Conservation (phyloP, 768 basidiomycete genomes). For the Tylopilus felleus region DNA sequence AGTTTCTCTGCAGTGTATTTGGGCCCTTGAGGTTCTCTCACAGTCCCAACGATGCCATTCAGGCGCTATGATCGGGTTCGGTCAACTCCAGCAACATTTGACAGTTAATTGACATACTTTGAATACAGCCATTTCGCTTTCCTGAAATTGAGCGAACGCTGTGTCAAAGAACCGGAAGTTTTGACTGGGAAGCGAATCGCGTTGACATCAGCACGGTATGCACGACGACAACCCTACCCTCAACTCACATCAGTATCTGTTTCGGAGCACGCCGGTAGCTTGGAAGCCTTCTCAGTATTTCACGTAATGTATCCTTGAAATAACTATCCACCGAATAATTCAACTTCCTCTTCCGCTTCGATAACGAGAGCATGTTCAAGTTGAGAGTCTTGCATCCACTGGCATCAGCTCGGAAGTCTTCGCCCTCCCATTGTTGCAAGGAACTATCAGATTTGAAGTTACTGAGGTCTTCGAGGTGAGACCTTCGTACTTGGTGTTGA, state of each 20-base stretch:
- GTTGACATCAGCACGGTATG: background rate
- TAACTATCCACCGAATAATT: constrained; percentile 96
- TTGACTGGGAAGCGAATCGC: constrained; percentile 48
- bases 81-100: background rate
- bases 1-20: constrained; percentile 82
- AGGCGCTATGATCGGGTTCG: constrained; percentile 40
- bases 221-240: background rate
- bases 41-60: constrained; percentile 62
- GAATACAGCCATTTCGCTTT: constrained; percentile 79
- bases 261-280: constrained; percentile 84
- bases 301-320: constrained; percentile 88
- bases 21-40: constrained; percentile 62
- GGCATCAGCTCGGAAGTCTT: constrained; percentile 83
- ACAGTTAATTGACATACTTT: constrained; percentile 44
- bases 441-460: constrained; percentile 95
- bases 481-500: constrained; percentile 89
- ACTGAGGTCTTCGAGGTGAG: constrained; percentile 89
- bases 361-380: constrained; percentile 78
- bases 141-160: constrained; percentile 75
- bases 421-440: constrained; percentile 93
- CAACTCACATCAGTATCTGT: constrained; percentile 73
- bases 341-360: constrained; percentile 89
- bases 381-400: constrained; percentile 71
- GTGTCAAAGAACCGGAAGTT: constrained; percentile 97
- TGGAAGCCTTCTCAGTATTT: constrained; percentile 78